Evolutionary conservation across 2,329 filamentous ascomycete genomes (phyloP).

Genomic region (Furcasterigmium furcatum): DNA sequence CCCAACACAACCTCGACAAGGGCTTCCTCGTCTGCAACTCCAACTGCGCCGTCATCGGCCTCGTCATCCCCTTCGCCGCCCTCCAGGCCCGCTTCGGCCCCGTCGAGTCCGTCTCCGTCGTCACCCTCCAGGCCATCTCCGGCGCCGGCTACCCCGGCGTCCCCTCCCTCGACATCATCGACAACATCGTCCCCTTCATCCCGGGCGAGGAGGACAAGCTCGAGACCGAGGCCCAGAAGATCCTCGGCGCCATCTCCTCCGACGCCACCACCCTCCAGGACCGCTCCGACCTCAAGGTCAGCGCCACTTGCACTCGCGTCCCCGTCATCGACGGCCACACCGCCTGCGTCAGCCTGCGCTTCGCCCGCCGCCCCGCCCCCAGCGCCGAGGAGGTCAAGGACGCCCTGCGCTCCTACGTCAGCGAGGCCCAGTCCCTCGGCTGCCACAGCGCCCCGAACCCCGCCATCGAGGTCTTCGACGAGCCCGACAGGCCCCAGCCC

Average conservation of each 20-base stretch:
- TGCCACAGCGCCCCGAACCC: conserved; percentile 82
- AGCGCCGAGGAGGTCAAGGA: conserved; percentile 72
- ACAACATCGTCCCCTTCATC: conserved; percentile 95
- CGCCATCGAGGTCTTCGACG: conserved; percentile 85
- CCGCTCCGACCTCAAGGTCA: conserved; percentile 71
- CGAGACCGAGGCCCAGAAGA: conserved; percentile 92
- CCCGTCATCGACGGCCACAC: conserved; percentile 95
- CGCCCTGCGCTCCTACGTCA: conserved; percentile 76
- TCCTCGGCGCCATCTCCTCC: conserved; percentile 72
- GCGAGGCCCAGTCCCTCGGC: conserved; percentile 77
- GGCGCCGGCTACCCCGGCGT: conserved; percentile 91
- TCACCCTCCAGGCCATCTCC: conserved; percentile 92
- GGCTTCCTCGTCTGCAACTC: conserved; percentile 97
- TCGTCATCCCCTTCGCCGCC: conserved; percentile 92
- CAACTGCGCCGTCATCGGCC: conserved; percentile 94
- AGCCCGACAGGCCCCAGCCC: conserved; percentile 87
- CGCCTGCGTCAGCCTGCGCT: conserved; percentile 86
- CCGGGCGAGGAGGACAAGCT: conserved; percentile 94
- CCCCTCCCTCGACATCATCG: conserved; percentile 90
- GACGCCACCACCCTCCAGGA: conserved; percentile 73
- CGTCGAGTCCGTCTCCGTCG: conserved; percentile 72
- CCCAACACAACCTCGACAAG: conserved; percentile 68
- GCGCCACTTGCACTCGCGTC: conserved; percentile 88
- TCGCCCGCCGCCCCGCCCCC: conserved; percentile 72
- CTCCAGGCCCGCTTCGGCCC: conserved; percentile 83